A percentile compares a stretch with the other conserved stretches of the same genome.
These are phyloP conservation scores for Toxicodendron radicans DNA, from an alignment of 345 rosid genomes.

Conservation along the genomic window DNA sequence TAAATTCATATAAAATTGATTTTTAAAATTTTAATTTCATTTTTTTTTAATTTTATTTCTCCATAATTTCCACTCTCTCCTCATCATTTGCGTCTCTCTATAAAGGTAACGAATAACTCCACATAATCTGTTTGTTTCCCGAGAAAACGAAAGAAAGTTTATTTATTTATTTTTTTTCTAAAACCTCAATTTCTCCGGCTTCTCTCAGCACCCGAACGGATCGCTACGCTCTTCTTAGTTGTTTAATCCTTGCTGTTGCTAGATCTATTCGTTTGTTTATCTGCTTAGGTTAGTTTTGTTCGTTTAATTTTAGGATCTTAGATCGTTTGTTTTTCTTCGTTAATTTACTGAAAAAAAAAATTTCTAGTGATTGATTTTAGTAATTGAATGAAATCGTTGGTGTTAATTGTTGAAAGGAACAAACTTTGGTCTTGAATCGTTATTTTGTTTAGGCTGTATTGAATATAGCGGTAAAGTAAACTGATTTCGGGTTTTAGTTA, in stretches of 20 bases:
- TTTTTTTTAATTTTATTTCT: no score
- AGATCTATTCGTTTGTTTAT: constrained; percentile 10
- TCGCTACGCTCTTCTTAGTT: background rate
- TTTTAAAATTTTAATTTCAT: no score
- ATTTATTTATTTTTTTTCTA: background rate
- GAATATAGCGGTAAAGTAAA: no score
- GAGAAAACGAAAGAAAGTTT: background rate
- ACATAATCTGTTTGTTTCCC: background rate
- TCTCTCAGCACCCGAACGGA: background rate
- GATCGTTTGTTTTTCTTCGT: background rate
- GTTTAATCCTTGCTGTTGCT: background rate
- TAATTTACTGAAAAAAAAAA: background rate
- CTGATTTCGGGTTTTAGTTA: no score
- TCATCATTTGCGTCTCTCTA: background rate
- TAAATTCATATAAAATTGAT: no score
- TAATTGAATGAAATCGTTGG: no score
- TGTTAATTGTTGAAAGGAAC: no score
- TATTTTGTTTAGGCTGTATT: no score
- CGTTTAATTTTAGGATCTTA: background rate
- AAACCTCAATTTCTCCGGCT: background rate
- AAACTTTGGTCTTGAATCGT: no score
- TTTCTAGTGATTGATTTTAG: background rate
- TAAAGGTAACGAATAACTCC: background rate
- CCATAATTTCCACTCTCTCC: background rate
- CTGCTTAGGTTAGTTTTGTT: background rate